Percentiles rank a stretch among this genome's conserved stretches.
These are phyloP conservation scores for Plenodomus biglobosus DNA, from an alignment of 2,329 filamentous ascomycete species.

Conservation along the genomic window DNA sequence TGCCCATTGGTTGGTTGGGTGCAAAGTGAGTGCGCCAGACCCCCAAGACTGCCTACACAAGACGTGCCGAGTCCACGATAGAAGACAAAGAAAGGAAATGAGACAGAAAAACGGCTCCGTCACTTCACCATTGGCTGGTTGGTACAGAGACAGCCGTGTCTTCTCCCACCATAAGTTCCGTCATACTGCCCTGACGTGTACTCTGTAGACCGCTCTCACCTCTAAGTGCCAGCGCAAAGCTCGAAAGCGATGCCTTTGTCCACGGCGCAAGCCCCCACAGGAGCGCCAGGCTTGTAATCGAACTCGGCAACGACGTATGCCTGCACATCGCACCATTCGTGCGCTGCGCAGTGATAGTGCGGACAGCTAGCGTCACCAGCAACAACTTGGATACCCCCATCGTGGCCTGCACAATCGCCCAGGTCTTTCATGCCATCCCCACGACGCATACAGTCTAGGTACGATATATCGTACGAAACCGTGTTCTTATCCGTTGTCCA, in stretches of 20 bases:
- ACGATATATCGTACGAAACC: conserved; percentile 18
- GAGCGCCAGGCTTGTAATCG: conserved; percentile 9
- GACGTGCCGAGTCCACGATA: not conserved
- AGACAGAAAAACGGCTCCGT: not conserved
- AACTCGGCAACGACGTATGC: conserved; percentile 17
- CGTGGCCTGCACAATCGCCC: conserved; percentile 11
- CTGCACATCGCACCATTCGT: conserved; percentile 8
- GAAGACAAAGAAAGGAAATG: not conserved
- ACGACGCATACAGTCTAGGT: conserved; percentile 17
- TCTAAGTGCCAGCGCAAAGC: conserved; percentile 13
- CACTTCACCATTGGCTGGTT: not conserved
- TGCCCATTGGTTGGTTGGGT: not conserved
- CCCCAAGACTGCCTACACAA: not conserved
- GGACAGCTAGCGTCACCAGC: conserved; percentile 6
- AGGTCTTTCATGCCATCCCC: conserved; percentile 10
- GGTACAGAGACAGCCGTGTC: not conserved
- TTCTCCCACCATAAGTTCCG: not conserved
- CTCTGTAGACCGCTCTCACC: not conserved
- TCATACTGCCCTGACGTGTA: not conserved
- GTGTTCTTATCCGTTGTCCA: conserved; percentile 4
- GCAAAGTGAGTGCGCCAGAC: not conserved
- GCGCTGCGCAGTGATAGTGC: conserved; percentile 6
- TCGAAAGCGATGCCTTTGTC: conserved; percentile 16
- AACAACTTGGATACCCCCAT: conserved; percentile 16
- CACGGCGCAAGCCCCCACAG: conserved; percentile 11